These are phyloP conservation scores for Ensete ventricosum DNA, from an alignment of 176 grass and related monocot species.

Conservation along the genomic window DNA sequence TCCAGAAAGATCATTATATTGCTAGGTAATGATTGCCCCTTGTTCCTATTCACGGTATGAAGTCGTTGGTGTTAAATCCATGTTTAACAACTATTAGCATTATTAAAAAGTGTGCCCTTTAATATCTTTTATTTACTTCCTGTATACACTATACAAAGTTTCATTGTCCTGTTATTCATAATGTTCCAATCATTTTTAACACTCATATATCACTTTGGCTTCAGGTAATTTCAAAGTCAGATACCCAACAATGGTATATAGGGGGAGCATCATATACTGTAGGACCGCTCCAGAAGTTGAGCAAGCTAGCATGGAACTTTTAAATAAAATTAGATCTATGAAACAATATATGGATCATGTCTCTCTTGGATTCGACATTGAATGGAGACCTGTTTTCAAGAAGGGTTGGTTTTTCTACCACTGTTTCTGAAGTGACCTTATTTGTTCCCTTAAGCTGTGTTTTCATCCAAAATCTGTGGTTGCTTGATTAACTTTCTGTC, in stretches of 20 bases:
- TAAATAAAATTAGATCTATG: conserved; percentile 35
- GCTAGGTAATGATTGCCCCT: neutral
- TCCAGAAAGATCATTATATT: neutral
- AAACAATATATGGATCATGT: conserved; percentile 32
- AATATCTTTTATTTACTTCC: neutral
- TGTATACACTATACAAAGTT: neutral
- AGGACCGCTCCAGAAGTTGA: conserved; percentile 54
- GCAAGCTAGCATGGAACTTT: conserved; percentile 45
- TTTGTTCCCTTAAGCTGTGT: neutral
- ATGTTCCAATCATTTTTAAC: neutral
- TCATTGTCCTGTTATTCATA: neutral
- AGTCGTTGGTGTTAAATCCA: neutral
- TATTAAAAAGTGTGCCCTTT: neutral
- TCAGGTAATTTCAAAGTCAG: conserved; percentile 33
- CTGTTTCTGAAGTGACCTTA: neutral
- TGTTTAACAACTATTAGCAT: neutral
- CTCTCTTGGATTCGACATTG: conserved; percentile 81
- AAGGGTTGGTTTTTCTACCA: conserved; percentile 45
- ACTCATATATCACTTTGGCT: neutral
- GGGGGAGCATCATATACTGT: conserved; percentile 53
- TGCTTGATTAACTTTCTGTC: neutral
- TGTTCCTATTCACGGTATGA: conserved; percentile 12
- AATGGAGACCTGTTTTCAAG: conserved; percentile 61
- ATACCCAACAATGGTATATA: conserved; percentile 45
- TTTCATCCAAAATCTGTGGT: neutral